Percentiles rank a stretch among this genome's conserved stretches.
These are phyloP conservation scores for Artemisia argyi DNA, from an alignment of 129 eudicot genomes.

Conservation along the genomic window DNA sequence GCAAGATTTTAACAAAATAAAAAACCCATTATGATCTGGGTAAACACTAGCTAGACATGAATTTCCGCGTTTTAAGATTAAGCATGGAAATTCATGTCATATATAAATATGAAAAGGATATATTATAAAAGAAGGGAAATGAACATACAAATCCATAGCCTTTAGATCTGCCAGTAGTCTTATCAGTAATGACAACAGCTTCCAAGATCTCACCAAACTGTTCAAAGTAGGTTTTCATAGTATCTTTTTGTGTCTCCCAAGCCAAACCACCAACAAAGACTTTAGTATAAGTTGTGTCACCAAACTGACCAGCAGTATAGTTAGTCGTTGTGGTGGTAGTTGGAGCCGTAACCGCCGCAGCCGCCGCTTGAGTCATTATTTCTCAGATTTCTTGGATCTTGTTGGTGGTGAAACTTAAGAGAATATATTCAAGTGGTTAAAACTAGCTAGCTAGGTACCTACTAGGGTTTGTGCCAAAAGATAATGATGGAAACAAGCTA, in stretches of 20 bases:
- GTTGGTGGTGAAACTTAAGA: background rate
- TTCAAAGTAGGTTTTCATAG: slow-evolving; percentile 83
- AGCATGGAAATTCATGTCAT: no score
- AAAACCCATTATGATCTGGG: slow-evolving; percentile 23
- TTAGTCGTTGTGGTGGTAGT: slow-evolving; percentile 29
- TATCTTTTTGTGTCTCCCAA: slow-evolving; percentile 96
- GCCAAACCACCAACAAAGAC: slow-evolving; percentile 99
- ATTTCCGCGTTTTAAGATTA: no score
- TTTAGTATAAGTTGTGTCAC: slow-evolving; percentile 91
- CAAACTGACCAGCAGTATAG: slow-evolving; percentile 70
- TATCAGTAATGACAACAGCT: slow-evolving; percentile 94
- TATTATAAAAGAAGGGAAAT: background rate
- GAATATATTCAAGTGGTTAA: background rate
- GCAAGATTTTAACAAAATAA: slow-evolving; percentile 9
- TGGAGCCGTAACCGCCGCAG: slow-evolving; percentile 25
- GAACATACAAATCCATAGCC: slow-evolving; percentile 94
- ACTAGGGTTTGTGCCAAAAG: slow-evolving; percentile 8
- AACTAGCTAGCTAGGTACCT: background rate
- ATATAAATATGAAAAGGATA: background rate
- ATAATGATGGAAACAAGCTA: slow-evolving; percentile 48
- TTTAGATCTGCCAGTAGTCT: slow-evolving; percentile 89
- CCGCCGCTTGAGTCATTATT: slow-evolving; percentile 42
- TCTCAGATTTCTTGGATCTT: background rate
- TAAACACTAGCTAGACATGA: no score
- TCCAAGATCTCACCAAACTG: slow-evolving; percentile 97